These are phyloP conservation scores for Monilinia fructicola DNA, from an alignment of 2,329 filamentous ascomycete genomes.

Conservation along the genomic window DNA sequence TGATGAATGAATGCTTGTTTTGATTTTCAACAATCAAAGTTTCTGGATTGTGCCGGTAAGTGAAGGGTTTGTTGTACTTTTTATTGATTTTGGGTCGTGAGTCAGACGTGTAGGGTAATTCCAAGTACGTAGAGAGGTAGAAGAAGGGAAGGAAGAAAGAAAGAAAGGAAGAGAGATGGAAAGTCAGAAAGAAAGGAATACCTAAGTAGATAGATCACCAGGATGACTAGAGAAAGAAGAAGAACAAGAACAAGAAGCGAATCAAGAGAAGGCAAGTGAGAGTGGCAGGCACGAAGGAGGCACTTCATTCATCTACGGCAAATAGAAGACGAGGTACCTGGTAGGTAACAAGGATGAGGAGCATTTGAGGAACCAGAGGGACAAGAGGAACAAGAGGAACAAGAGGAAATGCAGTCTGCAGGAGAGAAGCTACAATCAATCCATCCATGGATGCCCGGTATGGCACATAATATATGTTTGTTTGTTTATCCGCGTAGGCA, in stretches of 20 bases:
- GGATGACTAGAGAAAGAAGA: not conserved
- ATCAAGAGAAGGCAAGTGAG: not conserved
- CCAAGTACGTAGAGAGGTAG: not conserved
- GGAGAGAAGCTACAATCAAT: slow-evolving; percentile 16
- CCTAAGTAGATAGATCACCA: not conserved
- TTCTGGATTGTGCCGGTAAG: not conserved
- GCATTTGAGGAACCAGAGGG: no score
- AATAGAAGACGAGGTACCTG: not conserved
- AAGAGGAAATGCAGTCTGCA: slow-evolving; percentile 7
- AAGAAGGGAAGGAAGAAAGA: not conserved
- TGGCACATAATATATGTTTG: not conserved
- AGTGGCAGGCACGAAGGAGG: not conserved
- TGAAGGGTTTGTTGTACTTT: slow-evolving; percentile 3
- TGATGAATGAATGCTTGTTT: not conserved
- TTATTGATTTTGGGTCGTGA: not conserved
- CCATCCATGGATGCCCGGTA: no score
- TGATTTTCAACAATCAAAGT: not conserved
- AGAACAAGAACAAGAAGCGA: not conserved
- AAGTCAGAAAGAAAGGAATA: not conserved
- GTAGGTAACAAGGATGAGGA: not conserved
- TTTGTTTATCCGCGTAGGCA: no score
- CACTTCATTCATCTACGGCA: not conserved
- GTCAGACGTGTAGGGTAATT: not conserved
- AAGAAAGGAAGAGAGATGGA: not conserved
- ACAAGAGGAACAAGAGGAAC: not conserved